Base-by-base conservation (phyloP, 176 grass and related monocot genomes). In the Zoysia pacifica region DNA sequence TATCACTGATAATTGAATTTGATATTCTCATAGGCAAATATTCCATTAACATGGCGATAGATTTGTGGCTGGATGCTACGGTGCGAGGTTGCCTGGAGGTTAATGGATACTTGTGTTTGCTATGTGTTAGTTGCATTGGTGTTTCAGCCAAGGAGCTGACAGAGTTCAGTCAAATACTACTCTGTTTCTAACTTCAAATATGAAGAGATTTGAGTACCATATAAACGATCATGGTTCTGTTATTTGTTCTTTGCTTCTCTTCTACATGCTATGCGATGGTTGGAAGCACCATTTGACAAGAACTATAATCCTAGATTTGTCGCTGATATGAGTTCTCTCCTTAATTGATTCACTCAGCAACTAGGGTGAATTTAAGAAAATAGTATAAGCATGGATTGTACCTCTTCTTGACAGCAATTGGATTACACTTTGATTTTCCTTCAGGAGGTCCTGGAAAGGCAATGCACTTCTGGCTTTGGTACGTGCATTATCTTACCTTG, bases 281-380 rank as follows among this genome's bases (percentile, higher is more conserved):
- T 79, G 42, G 61, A 62, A 35, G 64, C 5, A 3, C 66, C 43
- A 49, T 68, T 80, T 49, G 7, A 12, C 35, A 50, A 18, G 14
- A 69, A 81, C 13, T 51, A 59, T 18, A 51, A 60, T 86, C 52
- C 16, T 68, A 55, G 39, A 51, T 61, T 68, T 80, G 72, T 58
- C 56, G 7, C 45, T 69, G 18, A 41, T 52, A 36, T 18, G 43
- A 40, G 40, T 58, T 79, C 28, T 14, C 11, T 74, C 35, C 11
- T 86, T 69, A 36, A 49, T 74, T 50, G 39, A 60, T 80, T 86
- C 35, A 51, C 74, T 9, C 15, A 73, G 49, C 16, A 82, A 49
- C 15, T 44, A 43, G 14, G 7, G n/a, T 59, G 19, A 79, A 61
- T 83, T 83, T 74, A 41, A 67, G 18, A 44, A 37, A 61, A 5